Base-by-base conservation (phyloP, 305 asterid species). In the Solanum hybrid region DNA sequence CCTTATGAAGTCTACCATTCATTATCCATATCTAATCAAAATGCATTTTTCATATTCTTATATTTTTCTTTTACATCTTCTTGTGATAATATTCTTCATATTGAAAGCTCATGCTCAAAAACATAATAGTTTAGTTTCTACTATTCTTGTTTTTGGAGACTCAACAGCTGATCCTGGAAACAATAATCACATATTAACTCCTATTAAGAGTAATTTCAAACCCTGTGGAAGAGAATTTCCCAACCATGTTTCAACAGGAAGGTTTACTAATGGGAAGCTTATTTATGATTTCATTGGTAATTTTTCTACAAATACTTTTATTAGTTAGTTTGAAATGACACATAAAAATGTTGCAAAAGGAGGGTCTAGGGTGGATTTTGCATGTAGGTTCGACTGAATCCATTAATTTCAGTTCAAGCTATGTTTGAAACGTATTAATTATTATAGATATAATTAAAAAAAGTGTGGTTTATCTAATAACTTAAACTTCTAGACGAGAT, bases 121-220 rank as follows among this genome's bases (percentile, higher is more conserved):
- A 19, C 29, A 71, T 1, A 81, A 12, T 66, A 88, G 78, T 22
- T 78, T 92, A 17, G 90, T 91, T 75, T 77, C 97, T 0, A 90
- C 95, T 11, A 60, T 96, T 88, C 92, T 96, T 19, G 69, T 94
- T 0, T 95, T 96, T 69, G 99, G 99, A 26, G 99, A 96, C 89
- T 96, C 99, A 4, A 96, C 98, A 7, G 95, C 87, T 9, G 99
- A 96, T 78, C 93, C 99, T 9, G 99, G 99, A 27, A 96, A 96
- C 82, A 96, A 96, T 75, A 94, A 96, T 91, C 93, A 90, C 91
- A 92, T 95, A 19, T 4, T 5, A 0, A 95, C 98, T 79, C 8
- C 92, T 6, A 89, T 95, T 9, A 93, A 64, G 94, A 89, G 97
- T 89, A 93, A 95, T 73, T 96, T 96, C 27, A 90, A 90, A 40